Percentiles rank a stretch among this genome's conserved stretches.
Evolutionary conservation across 1,139 yeast genomes (phyloP).

Genomic region (Debaryomyces fabryi): DNA sequence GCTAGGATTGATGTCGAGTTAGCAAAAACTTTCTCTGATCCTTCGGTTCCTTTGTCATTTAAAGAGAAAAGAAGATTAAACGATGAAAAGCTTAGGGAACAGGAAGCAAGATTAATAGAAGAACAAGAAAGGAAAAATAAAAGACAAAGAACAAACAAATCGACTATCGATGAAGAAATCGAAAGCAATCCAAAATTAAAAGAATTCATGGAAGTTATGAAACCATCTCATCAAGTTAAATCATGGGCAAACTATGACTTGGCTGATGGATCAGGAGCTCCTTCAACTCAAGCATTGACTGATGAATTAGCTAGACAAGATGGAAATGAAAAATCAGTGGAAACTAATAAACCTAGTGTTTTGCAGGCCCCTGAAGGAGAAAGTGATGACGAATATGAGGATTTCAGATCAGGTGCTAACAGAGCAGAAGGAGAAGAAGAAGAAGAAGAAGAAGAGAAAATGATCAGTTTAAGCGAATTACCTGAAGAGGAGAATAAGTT

Average conservation of each 20-base stretch:
- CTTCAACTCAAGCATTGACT: slow-evolving; percentile 41
- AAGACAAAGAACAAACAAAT: slow-evolving; percentile 27
- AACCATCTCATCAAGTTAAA: slow-evolving; percentile 64
- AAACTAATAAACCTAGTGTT: slow-evolving; percentile 22
- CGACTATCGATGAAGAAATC: slow-evolving; percentile 57
- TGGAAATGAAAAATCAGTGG: slow-evolving; percentile 14
- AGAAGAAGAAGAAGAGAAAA: slow-evolving; percentile 23
- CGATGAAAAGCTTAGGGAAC: slow-evolving; percentile 52
- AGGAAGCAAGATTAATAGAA: slow-evolving; percentile 54
- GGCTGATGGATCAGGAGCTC: slow-evolving; percentile 57
- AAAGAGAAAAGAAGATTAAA: slow-evolving; percentile 64
- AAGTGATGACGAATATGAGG: slow-evolving; percentile 72
- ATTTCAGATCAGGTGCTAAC: slow-evolving; percentile 36
- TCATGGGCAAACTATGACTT: slow-evolving; percentile 79
- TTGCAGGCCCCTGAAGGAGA: slow-evolving; percentile 43
- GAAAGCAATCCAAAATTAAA: slow-evolving; percentile 66
- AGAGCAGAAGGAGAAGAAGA: slow-evolving; percentile 17
- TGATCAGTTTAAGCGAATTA: slow-evolving; percentile 21
- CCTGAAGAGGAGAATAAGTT: slow-evolving; percentile 23
- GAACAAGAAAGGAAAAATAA: slow-evolving; percentile 42
- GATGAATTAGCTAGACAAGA: slow-evolving; percentile 38
- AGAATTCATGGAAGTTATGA: slow-evolving; percentile 84
- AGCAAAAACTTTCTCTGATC: slow-evolving; percentile 87
- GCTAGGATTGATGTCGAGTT: slow-evolving; percentile 74
- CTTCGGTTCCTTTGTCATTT: slow-evolving; percentile 73